Evolutionary conservation across 2,329 filamentous ascomycete genomes (phyloP), one percentile per base, ranked within the genome.

Genomic region (Ilyonectria sp.): DNA sequence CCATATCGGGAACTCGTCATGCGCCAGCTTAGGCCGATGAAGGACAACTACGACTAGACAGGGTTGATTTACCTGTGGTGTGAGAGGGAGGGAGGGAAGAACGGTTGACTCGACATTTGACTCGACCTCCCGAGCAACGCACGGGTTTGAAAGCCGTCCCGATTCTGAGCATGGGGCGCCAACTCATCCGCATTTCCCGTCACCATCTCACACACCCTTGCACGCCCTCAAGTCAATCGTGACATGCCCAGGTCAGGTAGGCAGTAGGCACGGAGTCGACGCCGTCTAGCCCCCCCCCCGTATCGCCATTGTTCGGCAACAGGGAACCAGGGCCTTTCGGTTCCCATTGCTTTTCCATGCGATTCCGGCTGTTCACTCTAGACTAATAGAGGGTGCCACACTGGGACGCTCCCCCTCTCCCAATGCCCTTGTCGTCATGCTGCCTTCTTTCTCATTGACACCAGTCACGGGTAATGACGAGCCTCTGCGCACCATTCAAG

Each of bases 131-230:
- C 31, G 37, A 66, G 43, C 33, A 53, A 35, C 56, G 44, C 64
- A 55, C 49, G 59, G 69, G 60, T 63, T 60, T 53, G 55, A 59
- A 60, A 64, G 17, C 57, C 43, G 69, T 64, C 71, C 63, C 66
- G 62, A 62, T 61, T 67, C 11, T 49, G 60, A 71, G 56, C 66
- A 66, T 68, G 71, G 71, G 71, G 65, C 68, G 69, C 73, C 74
- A 76, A 64, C 71, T 75, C 74, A 77, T 76, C 75, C 71, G 70
- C 70, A 74, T 76, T 74, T 74, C 65, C 72, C 69, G 71, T 73
- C 69, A 61, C 74, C 71, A 70, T 74, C 68, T 70, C 69, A 61
- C 70, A 72, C 74, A 75, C 71, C 60, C 68, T 55, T 60, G 60
- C 75, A 71, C 68, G 64, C 73, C 74, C 68, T 76, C 68, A 63